A percentile compares a stretch with the other conserved stretches of the same genome.
Conservation (phyloP, 148 eudicot species). For the Rhododendron ovatum region DNA sequence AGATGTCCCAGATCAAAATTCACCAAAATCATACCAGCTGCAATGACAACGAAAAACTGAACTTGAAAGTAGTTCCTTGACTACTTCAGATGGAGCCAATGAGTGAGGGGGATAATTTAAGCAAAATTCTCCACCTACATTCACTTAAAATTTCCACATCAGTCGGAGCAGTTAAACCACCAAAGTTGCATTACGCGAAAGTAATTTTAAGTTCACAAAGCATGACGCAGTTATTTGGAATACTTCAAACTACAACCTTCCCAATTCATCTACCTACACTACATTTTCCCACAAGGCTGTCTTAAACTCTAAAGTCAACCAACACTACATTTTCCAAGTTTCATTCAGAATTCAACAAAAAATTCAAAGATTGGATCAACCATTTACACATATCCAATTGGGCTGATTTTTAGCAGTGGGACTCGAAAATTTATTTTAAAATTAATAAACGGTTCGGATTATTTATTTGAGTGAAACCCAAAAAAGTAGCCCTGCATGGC, state of each 20-base stretch:
- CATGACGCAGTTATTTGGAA: neutral
- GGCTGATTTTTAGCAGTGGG: neutral
- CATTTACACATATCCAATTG: neutral
- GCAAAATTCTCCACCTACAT: neutral
- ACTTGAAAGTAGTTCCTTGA: neutral
- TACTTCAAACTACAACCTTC: conserved; percentile 5
- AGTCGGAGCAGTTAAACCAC: neutral
- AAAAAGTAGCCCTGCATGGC: neutral
- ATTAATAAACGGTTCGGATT: neutral
- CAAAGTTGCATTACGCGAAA: neutral
- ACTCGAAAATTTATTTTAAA: no score
- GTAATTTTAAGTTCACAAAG: neutral
- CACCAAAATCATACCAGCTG: neutral
- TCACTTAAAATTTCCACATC: neutral
- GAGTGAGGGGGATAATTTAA: neutral
- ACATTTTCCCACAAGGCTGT: neutral
- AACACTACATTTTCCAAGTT: no score
- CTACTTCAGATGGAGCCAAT: neutral
- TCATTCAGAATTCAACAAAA: no score
- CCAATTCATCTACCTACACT: neutral
- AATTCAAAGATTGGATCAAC: neutral
- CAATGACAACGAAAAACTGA: neutral
- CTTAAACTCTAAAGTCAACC: neutral
- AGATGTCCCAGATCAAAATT: neutral
- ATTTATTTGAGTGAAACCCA: neutral